Percentiles rank a stretch among this genome's conserved stretches.
phyloP scores from a whole-genome alignment of 2,329 filamentous ascomycete genomes.

The Podosphaera xanthii region DNA sequence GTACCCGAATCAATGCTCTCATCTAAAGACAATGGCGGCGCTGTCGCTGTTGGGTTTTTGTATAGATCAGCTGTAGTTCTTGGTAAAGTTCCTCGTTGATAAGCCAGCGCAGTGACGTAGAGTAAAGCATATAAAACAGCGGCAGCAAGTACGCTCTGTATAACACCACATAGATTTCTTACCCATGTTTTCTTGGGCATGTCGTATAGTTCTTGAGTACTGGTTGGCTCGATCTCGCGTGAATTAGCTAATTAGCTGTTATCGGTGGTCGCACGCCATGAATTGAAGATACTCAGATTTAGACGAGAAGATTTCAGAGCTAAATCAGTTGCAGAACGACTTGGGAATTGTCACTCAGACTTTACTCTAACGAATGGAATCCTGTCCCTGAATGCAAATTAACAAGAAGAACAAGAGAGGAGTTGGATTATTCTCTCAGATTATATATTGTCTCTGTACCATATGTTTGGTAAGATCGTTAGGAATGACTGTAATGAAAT shows the following conservation, averaged over 20 bases:
- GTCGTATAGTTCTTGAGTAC: neutral
- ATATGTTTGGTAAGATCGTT: no score
- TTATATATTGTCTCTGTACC: no score
- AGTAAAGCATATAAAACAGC: conserved; percentile 12
- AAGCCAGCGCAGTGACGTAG: conserved; percentile 11
- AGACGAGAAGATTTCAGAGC: neutral
- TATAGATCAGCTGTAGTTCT: conserved; percentile 12
- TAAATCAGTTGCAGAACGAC: no score
- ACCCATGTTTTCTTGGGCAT: conserved; percentile 13
- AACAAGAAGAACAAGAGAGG: no score
- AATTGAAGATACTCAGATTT: neutral
- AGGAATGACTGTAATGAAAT: no score
- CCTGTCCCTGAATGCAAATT: no score
- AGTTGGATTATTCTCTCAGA: no score
- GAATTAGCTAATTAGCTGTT: neutral
- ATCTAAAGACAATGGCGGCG: conserved; percentile 6
- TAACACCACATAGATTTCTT: conserved; percentile 10
- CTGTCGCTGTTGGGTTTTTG: conserved; percentile 5
- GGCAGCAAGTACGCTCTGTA: conserved; percentile 14
- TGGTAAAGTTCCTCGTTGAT: conserved; percentile 11
- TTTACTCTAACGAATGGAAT: no score
- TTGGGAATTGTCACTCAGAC: no score
- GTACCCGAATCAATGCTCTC: conserved; percentile 3
- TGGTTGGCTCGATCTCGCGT: neutral
- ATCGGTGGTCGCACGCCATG: neutral